These are phyloP conservation scores for Pleurostoma richardsiae DNA, from an alignment of 2,329 filamentous ascomycete species.

Conservation along the genomic window DNA sequence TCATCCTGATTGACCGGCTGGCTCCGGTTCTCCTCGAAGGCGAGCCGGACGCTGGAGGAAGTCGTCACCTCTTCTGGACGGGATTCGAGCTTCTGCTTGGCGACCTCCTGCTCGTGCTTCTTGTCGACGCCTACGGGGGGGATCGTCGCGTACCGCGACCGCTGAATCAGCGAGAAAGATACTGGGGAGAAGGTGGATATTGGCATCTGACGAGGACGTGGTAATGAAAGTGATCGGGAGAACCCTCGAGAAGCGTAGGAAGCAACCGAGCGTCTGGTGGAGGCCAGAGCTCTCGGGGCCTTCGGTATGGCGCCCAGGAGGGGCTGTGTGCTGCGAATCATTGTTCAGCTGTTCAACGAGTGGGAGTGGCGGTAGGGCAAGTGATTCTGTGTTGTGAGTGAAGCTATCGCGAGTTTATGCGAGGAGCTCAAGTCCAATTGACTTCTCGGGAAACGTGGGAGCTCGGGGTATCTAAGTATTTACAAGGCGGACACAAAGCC, in stretches of 20 bases:
- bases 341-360: neutral
- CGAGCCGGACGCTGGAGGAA: slow-evolving; percentile 49
- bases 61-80: slow-evolving; percentile 56
- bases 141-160: slow-evolving; percentile 14
- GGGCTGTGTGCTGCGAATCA: slow-evolving; percentile 10
- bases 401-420: too few species aligned
- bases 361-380: too few species aligned
- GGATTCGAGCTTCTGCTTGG: slow-evolving; percentile 49
- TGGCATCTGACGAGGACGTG: neutral
- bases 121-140: slow-evolving; percentile 14
- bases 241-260: too few species aligned
- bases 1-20: slow-evolving; percentile 8
- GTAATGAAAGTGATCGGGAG: too few species aligned
- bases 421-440: too few species aligned
- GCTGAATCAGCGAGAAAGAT: slow-evolving; percentile 1
- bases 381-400: too few species aligned
- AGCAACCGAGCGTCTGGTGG: too few species aligned
- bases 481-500: too few species aligned
- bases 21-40: slow-evolving; percentile 33
- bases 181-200: neutral
- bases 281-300: too few species aligned
- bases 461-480: too few species aligned
- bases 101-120: slow-evolving; percentile 54
- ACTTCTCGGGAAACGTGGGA: too few species aligned
- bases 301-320: slow-evolving; percentile 3